Percentiles rank a stretch among this genome's conserved stretches.
Evolutionary conservation across 306 rosid species (phyloP).

Genomic region (Mimosa bimucronata): DNA sequence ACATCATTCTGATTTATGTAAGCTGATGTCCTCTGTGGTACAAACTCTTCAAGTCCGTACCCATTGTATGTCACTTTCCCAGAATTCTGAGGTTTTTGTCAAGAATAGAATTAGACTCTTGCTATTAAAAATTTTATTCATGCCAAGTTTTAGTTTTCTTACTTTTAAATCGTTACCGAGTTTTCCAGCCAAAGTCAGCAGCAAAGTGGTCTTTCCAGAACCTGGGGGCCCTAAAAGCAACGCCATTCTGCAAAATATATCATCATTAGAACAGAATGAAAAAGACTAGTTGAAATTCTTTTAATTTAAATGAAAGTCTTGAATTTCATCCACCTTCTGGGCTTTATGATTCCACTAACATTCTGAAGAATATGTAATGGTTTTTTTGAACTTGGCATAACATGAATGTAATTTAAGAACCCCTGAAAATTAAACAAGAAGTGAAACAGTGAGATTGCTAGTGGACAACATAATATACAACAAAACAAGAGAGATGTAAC

Average conservation of each 20-base stretch:
- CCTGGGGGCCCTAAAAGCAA: slow-evolving; percentile 61
- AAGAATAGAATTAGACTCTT: slow-evolving; percentile 21
- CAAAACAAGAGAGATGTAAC: not conserved
- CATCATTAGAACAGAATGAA: not conserved
- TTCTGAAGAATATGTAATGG: slow-evolving; percentile 51
- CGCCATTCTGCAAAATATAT: slow-evolving; percentile 56
- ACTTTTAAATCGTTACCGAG: slow-evolving; percentile 51
- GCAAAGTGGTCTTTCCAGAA: slow-evolving; percentile 69
- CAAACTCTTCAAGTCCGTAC: slow-evolving; percentile 73
- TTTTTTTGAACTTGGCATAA: slow-evolving; percentile 52
- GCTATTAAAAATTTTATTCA: not conserved
- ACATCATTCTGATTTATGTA: slow-evolving; percentile 76
- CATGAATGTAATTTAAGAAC: slow-evolving; percentile 45
- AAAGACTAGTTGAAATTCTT: not conserved
- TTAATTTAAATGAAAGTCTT: not conserved
- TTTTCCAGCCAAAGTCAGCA: slow-evolving; percentile 66
- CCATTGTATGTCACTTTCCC: slow-evolving; percentile 89
- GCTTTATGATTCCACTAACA: slow-evolving; percentile 57
- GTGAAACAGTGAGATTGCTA: not conserved
- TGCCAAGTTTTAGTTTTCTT: slow-evolving; percentile 28
- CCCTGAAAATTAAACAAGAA: slow-evolving; percentile 34
- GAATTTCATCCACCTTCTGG: slow-evolving; percentile 43
- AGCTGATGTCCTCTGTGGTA: slow-evolving; percentile 80
- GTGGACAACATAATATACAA: not conserved
- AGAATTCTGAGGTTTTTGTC: slow-evolving; percentile 51